These are phyloP conservation scores for Lenzites betulinus DNA, from an alignment of 768 basidiomycete species.

Conservation along the genomic window DNA sequence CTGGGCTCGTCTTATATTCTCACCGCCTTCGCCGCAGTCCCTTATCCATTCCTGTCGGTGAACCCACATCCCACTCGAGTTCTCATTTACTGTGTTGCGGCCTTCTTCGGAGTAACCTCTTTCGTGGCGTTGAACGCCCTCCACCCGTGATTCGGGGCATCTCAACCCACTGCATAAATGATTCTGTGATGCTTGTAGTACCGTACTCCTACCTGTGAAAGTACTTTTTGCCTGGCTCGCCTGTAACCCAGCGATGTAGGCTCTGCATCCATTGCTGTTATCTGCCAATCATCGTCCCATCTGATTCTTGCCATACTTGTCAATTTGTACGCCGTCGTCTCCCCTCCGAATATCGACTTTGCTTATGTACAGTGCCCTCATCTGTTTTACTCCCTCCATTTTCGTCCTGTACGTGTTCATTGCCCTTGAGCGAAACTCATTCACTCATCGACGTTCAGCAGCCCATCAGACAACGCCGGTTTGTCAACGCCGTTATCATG, in stretches of 20 bases:
- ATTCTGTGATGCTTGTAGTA: too few relatives aligned
- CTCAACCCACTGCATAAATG: too few relatives aligned
- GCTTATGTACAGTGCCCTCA: background rate
- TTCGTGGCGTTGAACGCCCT: conserved; percentile 63
- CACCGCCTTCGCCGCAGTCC: conserved; percentile 46
- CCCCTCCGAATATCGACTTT: background rate
- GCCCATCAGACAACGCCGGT: background rate
- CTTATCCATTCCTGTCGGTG: conserved; percentile 80
- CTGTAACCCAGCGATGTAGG: conserved; percentile 15
- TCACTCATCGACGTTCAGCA: background rate
- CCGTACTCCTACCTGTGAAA: too few relatives aligned
- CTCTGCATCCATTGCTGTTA: conserved; percentile 11
- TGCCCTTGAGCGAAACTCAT: background rate
- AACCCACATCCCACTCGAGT: conserved; percentile 53
- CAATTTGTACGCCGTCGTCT: too few relatives aligned
- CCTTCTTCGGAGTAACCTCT: conserved; percentile 51
- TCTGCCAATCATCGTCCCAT: background rate
- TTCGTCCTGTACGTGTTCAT: background rate
- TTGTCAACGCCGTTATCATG: background rate
- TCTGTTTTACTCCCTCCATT: background rate
- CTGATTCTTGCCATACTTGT: conserved; percentile 9
- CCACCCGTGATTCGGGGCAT: conserved; percentile 37
- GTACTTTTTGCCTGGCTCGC: too few relatives aligned
- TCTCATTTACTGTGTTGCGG: conserved; percentile 58
- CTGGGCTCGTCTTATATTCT: background rate